Conservation (phyloP, 306 rosid genomes). For the Phaseolus lunatus region DNA sequence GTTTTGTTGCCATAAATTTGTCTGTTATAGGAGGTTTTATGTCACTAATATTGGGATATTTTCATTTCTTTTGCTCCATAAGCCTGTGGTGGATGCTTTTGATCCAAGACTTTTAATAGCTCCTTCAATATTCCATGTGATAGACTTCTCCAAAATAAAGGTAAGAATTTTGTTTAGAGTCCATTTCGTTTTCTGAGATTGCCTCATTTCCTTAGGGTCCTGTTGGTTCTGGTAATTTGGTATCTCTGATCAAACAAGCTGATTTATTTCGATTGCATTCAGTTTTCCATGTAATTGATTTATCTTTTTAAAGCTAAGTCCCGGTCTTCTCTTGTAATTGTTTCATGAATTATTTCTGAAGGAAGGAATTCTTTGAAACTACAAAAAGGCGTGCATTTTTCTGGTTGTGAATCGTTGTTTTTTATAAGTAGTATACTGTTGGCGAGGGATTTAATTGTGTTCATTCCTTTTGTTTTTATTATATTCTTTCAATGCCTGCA, state of each 20-base stretch:
- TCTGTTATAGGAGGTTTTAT: neutral
- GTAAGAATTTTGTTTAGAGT: conserved; percentile 50
- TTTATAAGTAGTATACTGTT: neutral
- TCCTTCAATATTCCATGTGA: conserved; percentile 78
- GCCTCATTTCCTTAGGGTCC: conserved; percentile 3
- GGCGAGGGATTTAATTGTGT: neutral
- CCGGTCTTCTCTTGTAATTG: conserved; percentile 34
- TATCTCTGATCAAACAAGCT: conserved; percentile 18
- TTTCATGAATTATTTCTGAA: conserved; percentile 3
- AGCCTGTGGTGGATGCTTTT: conserved; percentile 99
- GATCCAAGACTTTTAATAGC: conserved; percentile 93
- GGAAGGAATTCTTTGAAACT: conserved; percentile 3
- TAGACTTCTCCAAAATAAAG: conserved; percentile 82
- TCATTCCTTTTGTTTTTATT: neutral
- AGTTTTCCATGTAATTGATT: conserved; percentile 23
- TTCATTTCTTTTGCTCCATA: conserved; percentile 37
- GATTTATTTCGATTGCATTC: conserved; percentile 25
- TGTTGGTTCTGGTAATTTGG: conserved; percentile 13
- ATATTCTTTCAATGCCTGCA: conserved; percentile 22
- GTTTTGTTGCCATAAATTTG: conserved; percentile 35
- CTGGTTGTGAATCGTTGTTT: conserved; percentile 15
- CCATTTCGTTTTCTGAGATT: conserved; percentile 8
- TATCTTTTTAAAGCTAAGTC: conserved; percentile 24
- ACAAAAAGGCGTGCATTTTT: conserved; percentile 4
- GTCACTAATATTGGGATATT: conserved; percentile 9